Percentiles rank a stretch among this genome's conserved stretches.
phyloP scores from a whole-genome alignment of 2,329 filamentous ascomycete genomes.

The Bisporella sp. region DNA sequence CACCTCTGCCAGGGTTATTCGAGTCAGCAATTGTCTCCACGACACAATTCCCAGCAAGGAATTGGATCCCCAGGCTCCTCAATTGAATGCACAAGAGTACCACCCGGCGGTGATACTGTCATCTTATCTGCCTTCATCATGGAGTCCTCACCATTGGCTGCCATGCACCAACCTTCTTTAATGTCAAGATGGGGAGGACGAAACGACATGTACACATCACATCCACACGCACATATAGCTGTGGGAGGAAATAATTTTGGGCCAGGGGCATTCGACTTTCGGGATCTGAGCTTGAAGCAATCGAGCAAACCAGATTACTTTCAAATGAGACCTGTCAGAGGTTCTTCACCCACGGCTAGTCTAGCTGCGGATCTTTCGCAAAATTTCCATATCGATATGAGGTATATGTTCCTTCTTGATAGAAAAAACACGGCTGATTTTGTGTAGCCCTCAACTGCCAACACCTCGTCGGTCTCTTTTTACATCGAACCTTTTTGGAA shows the following conservation, averaged over 20 bases:
- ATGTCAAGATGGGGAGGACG: slow-evolving; percentile 50
- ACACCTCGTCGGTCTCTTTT: slow-evolving; percentile 83
- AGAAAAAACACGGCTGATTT: slow-evolving; percentile 1
- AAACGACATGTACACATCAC: slow-evolving; percentile 45
- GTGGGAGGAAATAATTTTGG: slow-evolving; percentile 47
- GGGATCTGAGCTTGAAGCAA: slow-evolving; percentile 65
- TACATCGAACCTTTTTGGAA: slow-evolving; percentile 59
- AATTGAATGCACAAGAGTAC: not conserved
- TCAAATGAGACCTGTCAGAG: slow-evolving; percentile 65
- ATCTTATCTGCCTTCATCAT: slow-evolving; percentile 41
- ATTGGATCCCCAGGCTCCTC: not conserved
- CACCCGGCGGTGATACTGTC: slow-evolving; percentile 1
- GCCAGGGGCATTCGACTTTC: slow-evolving; percentile 67
- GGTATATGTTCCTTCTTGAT: slow-evolving; percentile 47
- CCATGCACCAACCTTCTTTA: slow-evolving; percentile 73
- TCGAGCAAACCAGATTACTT: slow-evolving; percentile 71
- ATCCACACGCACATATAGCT: slow-evolving; percentile 41
- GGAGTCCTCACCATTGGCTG: slow-evolving; percentile 93
- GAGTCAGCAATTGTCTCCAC: not conserved
- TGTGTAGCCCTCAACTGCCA: slow-evolving; percentile 65
- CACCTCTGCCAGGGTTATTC: not conserved
- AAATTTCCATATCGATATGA: slow-evolving; percentile 94
- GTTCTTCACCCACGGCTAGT: slow-evolving; percentile 85
- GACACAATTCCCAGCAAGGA: not conserved
- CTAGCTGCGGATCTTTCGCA: slow-evolving; percentile 91